A percentile compares a stretch with the other conserved stretches of the same genome.
These are phyloP conservation scores for Filosporella fistucella DNA, from an alignment of 495 filamentous ascomycete species.

Conservation along the genomic window DNA sequence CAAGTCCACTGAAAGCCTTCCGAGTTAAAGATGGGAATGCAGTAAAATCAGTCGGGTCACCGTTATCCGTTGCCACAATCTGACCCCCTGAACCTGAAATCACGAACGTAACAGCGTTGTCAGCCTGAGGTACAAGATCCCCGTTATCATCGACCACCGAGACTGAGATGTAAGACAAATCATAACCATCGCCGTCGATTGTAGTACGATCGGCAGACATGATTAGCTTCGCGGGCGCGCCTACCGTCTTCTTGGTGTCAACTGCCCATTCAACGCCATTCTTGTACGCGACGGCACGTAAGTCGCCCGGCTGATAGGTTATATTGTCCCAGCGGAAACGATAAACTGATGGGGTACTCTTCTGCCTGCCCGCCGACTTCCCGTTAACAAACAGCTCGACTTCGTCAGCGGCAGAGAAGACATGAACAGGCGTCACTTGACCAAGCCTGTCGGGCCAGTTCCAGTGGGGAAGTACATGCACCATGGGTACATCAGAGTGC, in stretches of 20 bases:
- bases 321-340: slow-evolving; percentile 46
- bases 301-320: slow-evolving; percentile 35
- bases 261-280: slow-evolving; percentile 36
- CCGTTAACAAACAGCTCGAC: slow-evolving; percentile 49
- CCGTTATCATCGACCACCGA: slow-evolving; percentile 36
- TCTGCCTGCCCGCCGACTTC: slow-evolving; percentile 30
- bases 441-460: slow-evolving; percentile 42
- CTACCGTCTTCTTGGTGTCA: slow-evolving; percentile 31
- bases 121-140: slow-evolving; percentile 31
- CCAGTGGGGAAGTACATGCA: slow-evolving; percentile 47
- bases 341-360: slow-evolving; percentile 29
- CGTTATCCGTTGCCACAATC: slow-evolving; percentile 44
- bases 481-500: slow-evolving; percentile 34
- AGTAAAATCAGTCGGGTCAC: slow-evolving; percentile 38
- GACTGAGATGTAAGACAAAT: slow-evolving; percentile 38
- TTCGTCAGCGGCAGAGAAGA: slow-evolving; percentile 40
- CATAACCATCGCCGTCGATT: slow-evolving; percentile 34
- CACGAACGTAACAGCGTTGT: slow-evolving; percentile 34
- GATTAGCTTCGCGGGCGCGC: slow-evolving; percentile 26
- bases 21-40: slow-evolving; percentile 35
- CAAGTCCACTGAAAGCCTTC: slow-evolving; percentile 39
- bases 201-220: slow-evolving; percentile 30
- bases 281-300: slow-evolving; percentile 39
- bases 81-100: slow-evolving; percentile 33
- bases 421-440: slow-evolving; percentile 43